Percentiles rank a stretch among this genome's conserved stretches.
Evolutionary conservation across 75 land plant species (phyloP).

Genomic region (Chamaecyparis obtusa): DNA sequence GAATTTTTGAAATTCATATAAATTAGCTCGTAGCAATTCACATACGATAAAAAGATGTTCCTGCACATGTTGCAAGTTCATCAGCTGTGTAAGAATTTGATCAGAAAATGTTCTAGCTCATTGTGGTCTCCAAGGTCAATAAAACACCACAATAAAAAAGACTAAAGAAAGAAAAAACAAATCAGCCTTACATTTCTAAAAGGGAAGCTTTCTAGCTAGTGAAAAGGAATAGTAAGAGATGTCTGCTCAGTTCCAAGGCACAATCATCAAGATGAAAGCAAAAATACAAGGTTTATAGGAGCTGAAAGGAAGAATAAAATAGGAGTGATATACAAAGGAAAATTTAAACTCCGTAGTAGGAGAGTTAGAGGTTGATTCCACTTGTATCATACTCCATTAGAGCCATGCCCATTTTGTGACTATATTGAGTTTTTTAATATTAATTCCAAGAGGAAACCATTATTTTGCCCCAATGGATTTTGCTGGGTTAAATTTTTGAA

Average conservation of each 20-base stretch:
- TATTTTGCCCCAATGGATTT: not conserved
- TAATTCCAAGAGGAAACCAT: not conserved
- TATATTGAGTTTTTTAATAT: too few relatives aligned
- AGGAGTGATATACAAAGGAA: not conserved
- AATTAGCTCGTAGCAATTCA: slow-evolving; percentile 91
- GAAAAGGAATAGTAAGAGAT: not conserved
- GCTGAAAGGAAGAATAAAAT: not conserved
- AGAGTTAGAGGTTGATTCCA: not conserved
- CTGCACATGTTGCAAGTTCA: slow-evolving; percentile 37
- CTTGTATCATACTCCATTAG: not conserved
- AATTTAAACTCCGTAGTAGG: not conserved
- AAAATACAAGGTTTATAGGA: not conserved
- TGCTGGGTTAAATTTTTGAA: not conserved
- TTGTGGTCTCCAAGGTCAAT: not conserved
- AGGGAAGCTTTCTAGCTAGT: not conserved
- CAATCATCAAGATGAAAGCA: not conserved
- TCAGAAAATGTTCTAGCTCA: not conserved
- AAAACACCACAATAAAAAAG: not conserved
- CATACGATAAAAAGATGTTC: slow-evolving; percentile 99
- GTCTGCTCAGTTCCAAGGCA: too few relatives aligned
- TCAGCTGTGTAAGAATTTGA: not conserved
- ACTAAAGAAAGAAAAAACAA: not conserved
- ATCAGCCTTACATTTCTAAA: not conserved
- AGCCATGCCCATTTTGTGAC: not conserved
- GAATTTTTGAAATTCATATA: slow-evolving; percentile 98